phyloP scores from a whole-genome alignment of 257 asterid species.

The Solanum paucissectum region DNA sequence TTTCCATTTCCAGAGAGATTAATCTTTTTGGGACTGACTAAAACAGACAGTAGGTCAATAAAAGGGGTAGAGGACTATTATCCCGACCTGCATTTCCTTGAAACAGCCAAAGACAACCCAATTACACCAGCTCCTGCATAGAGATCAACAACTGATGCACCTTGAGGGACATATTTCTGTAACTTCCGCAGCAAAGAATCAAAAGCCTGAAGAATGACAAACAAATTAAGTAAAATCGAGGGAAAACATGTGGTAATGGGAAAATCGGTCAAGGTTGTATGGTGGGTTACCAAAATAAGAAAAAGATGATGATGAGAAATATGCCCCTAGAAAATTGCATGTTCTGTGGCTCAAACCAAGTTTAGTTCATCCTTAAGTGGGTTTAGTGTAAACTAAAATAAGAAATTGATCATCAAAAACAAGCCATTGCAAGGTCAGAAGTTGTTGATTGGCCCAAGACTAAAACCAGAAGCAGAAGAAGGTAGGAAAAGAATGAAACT shows the following conservation, averaged over 20 bases:
- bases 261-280: not conserved
- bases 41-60: not conserved
- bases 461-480: not conserved
- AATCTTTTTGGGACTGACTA: not conserved
- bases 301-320: not conserved
- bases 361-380: not conserved
- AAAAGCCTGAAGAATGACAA: slow-evolving; percentile 57
- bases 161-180: slow-evolving; percentile 68
- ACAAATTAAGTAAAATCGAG: not conserved
- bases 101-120: slow-evolving; percentile 79
- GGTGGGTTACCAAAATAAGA: not conserved
- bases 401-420: not conserved
- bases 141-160: slow-evolving; percentile 87
- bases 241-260: not conserved
- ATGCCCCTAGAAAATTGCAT: not conserved
- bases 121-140: slow-evolving; percentile 98
- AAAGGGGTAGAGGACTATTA: not conserved
- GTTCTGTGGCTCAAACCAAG: not conserved
- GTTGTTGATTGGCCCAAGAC: not conserved
- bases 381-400: not conserved
- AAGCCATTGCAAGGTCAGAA: not conserved
- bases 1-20: not conserved
- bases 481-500: not conserved
- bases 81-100: slow-evolving; percentile 74
- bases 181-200: slow-evolving; percentile 70